phyloP scores from a whole-genome alignment of 768 basidiomycete species.

The Rhodotorula sphaerocarpa region DNA sequence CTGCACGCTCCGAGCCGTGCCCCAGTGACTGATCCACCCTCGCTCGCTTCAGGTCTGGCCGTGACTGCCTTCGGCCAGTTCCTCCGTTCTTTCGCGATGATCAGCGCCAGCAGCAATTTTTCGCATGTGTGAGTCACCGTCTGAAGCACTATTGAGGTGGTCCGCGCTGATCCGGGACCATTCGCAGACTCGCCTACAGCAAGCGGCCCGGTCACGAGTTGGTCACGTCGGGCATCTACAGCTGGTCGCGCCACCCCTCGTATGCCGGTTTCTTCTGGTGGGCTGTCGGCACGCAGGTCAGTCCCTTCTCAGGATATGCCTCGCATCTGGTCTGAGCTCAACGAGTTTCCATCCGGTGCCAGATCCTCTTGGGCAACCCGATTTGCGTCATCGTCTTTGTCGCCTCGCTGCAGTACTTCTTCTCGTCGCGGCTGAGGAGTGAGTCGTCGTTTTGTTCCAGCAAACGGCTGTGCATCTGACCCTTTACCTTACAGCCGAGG shows the following conservation, averaged over 20 bases:
- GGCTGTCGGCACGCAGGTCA: slow-evolving; percentile 78
- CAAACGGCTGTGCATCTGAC: neutral
- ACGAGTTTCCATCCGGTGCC: neutral
- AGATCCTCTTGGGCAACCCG: slow-evolving; percentile 74
- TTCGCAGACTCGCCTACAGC: slow-evolving; percentile 56
- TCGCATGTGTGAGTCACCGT: slow-evolving; percentile 53
- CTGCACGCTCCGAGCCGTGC: no score
- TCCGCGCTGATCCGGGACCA: no score
- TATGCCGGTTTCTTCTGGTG: slow-evolving; percentile 98
- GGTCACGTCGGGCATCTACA: slow-evolving; percentile 82
- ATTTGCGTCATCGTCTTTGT: slow-evolving; percentile 61
- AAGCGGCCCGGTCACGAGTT: slow-evolving; percentile 68
- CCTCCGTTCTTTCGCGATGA: slow-evolving; percentile 86
- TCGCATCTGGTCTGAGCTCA: neutral
- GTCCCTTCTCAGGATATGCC: neutral
- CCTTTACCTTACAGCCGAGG: slow-evolving; percentile 58
- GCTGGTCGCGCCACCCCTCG: slow-evolving; percentile 84
- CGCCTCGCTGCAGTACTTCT: slow-evolving; percentile 73
- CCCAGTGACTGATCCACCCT: neutral
- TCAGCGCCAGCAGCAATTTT: slow-evolving; percentile 86
- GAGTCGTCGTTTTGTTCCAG: slow-evolving; percentile 39
- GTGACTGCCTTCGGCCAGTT: slow-evolving; percentile 64
- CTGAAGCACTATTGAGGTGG: no score
- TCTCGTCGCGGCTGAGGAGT: slow-evolving; percentile 71
- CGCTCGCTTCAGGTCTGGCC: slow-evolving; percentile 51